phyloP scores from a whole-genome alignment of 2,329 filamentous ascomycete species.

The Xylaria arbuscula region DNA sequence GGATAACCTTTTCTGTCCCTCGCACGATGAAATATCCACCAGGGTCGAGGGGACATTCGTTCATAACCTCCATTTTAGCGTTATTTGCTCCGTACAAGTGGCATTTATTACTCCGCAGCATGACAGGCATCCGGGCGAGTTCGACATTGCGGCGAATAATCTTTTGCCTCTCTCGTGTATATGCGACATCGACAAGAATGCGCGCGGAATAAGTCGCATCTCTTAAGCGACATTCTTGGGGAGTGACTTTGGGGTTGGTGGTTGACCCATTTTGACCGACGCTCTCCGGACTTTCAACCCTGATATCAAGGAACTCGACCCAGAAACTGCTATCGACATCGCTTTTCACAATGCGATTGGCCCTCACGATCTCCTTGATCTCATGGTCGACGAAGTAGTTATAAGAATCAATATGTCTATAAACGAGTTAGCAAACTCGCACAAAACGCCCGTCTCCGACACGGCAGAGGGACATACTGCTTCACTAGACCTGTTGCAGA shows the following conservation, averaged over 20 bases:
- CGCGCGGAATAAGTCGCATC: slow-evolving; percentile 99
- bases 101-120: slow-evolving; percentile 96
- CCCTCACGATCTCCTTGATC: slow-evolving; percentile 94
- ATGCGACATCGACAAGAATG: slow-evolving; percentile 91
- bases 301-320: slow-evolving; percentile 92
- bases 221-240: slow-evolving; percentile 94
- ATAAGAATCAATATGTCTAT: slow-evolving; percentile 91
- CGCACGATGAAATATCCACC: slow-evolving; percentile 98
- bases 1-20: slow-evolving; percentile 97
- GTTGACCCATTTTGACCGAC: slow-evolving; percentile 78
- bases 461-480: slow-evolving; percentile 64
- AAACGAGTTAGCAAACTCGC: slow-evolving; percentile 30
- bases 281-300: slow-evolving; percentile 83
- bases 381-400: slow-evolving; percentile 98
- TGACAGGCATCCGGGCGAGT: slow-evolving; percentile 93
- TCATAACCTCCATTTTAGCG: slow-evolving; percentile 87
- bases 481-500: slow-evolving; percentile 72
- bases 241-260: slow-evolving; percentile 80
- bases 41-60: slow-evolving; percentile 95
- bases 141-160: slow-evolving; percentile 80
- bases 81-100: slow-evolving; percentile 86
- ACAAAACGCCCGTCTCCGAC: slow-evolving; percentile 1
- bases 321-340: slow-evolving; percentile 94
- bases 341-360: slow-evolving; percentile 88
- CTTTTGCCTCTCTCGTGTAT: slow-evolving; percentile 81